Evolutionary conservation across 140 eudicot genomes (phyloP).

Genomic region (Oenanthe javanica): DNA sequence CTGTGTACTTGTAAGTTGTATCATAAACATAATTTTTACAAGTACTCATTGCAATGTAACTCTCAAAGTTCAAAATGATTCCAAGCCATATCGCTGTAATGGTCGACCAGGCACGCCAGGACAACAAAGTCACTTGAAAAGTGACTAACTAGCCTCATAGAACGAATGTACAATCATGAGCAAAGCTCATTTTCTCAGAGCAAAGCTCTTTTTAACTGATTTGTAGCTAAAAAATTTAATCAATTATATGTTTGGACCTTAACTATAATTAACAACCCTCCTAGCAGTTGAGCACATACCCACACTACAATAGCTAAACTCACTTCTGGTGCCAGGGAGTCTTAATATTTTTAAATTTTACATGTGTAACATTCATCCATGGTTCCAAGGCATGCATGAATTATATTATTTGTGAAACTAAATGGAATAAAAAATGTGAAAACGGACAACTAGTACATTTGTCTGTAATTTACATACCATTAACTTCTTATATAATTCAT

Average conservation of each 20-base stretch:
- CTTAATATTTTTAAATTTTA: not conserved
- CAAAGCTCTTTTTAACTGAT: not conserved
- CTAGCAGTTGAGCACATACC: not conserved
- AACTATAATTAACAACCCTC: not conserved
- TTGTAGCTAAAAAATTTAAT: not conserved
- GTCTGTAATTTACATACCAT: not conserved
- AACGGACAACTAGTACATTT: not conserved
- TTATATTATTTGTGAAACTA: constrained; percentile 1
- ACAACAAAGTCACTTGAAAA: not conserved
- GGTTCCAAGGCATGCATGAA: not conserved
- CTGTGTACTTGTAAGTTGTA: not conserved
- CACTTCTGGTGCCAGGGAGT: not conserved
- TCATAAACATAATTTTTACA: not conserved
- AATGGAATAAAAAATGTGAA: constrained; percentile 1
- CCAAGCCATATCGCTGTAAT: not conserved
- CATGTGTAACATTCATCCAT: not conserved
- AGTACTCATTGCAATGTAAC: not conserved
- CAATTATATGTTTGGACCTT: not conserved
- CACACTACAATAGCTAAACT: no score
- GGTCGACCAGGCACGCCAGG: not conserved
- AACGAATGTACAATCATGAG: not conserved
- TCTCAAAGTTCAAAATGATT: not conserved
- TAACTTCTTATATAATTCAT: constrained; percentile 2
- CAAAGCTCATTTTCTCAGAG: not conserved
- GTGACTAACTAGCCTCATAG: not conserved